A percentile compares a stretch with the other conserved stretches of the same genome.
phyloP scores from a whole-genome alignment of 306 rosid genomes.

The Prunus salicina region DNA sequence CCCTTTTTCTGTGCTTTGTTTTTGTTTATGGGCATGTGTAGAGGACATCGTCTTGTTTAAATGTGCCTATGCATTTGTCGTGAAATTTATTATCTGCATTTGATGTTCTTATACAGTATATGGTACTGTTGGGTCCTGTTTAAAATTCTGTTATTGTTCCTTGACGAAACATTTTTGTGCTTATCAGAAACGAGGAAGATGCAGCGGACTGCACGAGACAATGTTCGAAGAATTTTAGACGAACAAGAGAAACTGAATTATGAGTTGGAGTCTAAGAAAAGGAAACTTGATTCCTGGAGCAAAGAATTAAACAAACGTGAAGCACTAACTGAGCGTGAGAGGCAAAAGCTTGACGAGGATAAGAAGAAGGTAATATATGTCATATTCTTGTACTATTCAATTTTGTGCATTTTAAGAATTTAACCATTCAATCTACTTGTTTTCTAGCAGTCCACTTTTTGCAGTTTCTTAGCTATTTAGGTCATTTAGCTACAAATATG shows the following conservation, averaged over 20 bases:
- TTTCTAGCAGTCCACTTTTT: background rate
- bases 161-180: background rate
- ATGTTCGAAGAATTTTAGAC: conserved; percentile 63
- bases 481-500: background rate
- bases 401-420: background rate
- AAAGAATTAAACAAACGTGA: conserved; percentile 83
- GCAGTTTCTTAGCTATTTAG: background rate
- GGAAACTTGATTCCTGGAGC: conserved; percentile 81
- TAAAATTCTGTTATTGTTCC: background rate
- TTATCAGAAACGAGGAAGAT: conserved; percentile 69
- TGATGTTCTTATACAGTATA: background rate
- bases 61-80: background rate
- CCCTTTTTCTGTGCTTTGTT: background rate
- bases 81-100: background rate
- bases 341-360: conserved; percentile 85
- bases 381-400: background rate
- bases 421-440: background rate
- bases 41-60: background rate
- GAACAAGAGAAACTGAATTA: conserved; percentile 76
- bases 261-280: conserved; percentile 74
- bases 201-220: conserved; percentile 64
- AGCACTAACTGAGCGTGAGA: conserved; percentile 80
- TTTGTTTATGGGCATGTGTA: background rate
- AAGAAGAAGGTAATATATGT: conserved; percentile 59
- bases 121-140: background rate